Base-by-base conservation (phyloP, 2,329 filamentous ascomycete species). In the Dactylellina sp. region DNA sequence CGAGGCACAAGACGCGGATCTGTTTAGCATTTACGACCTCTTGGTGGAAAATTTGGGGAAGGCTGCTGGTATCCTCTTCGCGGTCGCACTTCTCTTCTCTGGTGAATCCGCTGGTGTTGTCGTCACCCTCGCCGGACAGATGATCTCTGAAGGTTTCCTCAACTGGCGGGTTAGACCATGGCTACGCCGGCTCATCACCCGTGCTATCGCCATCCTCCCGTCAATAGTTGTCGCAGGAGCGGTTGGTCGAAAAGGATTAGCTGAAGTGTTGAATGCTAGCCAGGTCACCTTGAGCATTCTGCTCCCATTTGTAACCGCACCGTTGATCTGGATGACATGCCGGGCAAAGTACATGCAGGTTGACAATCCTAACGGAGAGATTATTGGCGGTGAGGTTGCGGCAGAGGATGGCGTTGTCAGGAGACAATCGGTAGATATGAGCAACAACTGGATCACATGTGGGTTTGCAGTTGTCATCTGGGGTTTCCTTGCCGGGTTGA, bases 111-210 rank as follows among this genome's bases (percentile, higher is more conserved):
- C 92, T 0, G 92, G 92, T 4, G 91, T 96, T 37, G 89, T 96
- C 1, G 96, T 92, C 82, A 96, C 93, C 0, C 95, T 96, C 77
- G 87, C 92, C 0, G 92, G 92, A 0, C 92, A 96, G 80, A 95
- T 96, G 89, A 89, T 96, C 20, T 89, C 88, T 75, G 92, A 96
- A 80, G 92, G 92, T 5, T 91, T 92, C 74, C 81, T 96, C 47
- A 87, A 88, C 50, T 93, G 91, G 90, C 87, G 82, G 3, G 81
- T 93, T 32, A 84, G 85, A 74, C 92, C 92, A 0, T 96, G 92
- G 92, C 78, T 93, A 7, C 89, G 92, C 1, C 86, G 92, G 9
- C 85, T 96, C 2, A 81, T 94, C 55, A 96, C 92, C 0, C 86
- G 92, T 24, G 87, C 86, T 55, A 91, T 96, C 80, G 92, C 89